Evolutionary conservation across 192 early-diverging fungal species (phyloP).

Genomic region (Obelidium mucronatum): DNA sequence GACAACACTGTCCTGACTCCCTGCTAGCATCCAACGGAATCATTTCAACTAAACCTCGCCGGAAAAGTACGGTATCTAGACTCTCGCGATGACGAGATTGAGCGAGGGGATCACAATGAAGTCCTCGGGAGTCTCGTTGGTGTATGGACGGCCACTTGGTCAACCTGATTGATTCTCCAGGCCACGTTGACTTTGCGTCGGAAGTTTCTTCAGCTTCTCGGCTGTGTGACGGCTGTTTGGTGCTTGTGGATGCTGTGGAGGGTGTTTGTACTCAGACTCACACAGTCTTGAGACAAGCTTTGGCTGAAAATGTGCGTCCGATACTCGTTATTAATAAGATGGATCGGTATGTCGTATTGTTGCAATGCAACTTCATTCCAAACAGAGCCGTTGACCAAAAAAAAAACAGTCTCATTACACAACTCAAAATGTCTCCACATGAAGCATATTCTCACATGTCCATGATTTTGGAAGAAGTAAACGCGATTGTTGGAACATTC

Average conservation of each 20-base stretch:
- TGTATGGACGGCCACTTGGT: constrained; percentile 89
- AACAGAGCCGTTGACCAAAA: not conserved
- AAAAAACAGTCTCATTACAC: constrained; percentile 71
- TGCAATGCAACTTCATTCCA: too few relatives aligned
- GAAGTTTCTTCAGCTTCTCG: constrained; percentile 99
- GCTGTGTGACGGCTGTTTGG: constrained; percentile 93
- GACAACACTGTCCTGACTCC: constrained; percentile 95
- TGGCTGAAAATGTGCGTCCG: constrained; percentile 88
- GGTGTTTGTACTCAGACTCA: constrained; percentile 99
- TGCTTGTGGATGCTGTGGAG: constrained; percentile 97
- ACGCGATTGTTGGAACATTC: constrained; percentile 95
- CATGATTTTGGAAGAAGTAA: constrained; percentile 96
- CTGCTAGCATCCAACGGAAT: constrained; percentile 98
- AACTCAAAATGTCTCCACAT: constrained; percentile 87
- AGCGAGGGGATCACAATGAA: constrained; percentile 99
- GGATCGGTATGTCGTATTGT: constrained; percentile 64
- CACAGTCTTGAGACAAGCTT: constrained; percentile 94
- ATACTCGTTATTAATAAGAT: constrained; percentile 99
- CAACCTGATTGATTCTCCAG: constrained; percentile 98
- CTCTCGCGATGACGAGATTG: constrained; percentile 95
- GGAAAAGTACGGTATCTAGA: constrained; percentile 97
- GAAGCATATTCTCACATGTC: constrained; percentile 94
- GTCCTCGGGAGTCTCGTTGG: constrained; percentile 93
- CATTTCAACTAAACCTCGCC: constrained; percentile 91
- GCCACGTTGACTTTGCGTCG: constrained; percentile 97